Evolutionary conservation across 805 yeast genomes (phyloP).

Genomic region (Nakazawaea sp.): DNA sequence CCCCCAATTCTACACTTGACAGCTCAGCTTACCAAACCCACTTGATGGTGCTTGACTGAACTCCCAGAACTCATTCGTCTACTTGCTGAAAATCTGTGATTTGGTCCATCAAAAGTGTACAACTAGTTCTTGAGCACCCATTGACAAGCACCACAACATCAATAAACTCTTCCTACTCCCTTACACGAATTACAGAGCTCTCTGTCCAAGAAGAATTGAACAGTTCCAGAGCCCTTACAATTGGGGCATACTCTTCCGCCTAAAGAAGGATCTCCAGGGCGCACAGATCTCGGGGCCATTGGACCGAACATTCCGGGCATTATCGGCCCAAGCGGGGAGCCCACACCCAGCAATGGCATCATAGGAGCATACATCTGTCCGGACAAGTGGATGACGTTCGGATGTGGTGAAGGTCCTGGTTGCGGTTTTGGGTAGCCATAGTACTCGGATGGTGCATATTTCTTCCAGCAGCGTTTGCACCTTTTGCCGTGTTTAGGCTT

Average conservation of each 20-base stretch:
- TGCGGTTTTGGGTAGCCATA: too few relatives aligned
- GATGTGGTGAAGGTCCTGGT: constrained; percentile 5
- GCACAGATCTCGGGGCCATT: constrained; percentile 33
- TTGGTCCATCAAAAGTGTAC: too few relatives aligned
- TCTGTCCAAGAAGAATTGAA: constrained; percentile 48
- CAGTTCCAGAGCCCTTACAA: constrained; percentile 61
- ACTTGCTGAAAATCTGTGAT: too few relatives aligned
- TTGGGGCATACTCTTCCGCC: constrained; percentile 73
- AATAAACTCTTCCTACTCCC: constrained; percentile 55
- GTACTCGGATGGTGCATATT: constrained; percentile 33
- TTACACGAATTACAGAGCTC: constrained; percentile 58
- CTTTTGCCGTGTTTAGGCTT: constrained; percentile 51
- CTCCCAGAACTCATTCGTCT: too few relatives aligned
- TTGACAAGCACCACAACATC: too few relatives aligned
- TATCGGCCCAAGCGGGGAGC: not conserved
- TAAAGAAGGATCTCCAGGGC: constrained; percentile 71
- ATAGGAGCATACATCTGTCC: too few relatives aligned
- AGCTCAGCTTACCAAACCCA: too few relatives aligned
- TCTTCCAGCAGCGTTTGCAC: constrained; percentile 67
- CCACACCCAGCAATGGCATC: not conserved
- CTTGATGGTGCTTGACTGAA: too few relatives aligned
- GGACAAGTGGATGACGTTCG: not conserved
- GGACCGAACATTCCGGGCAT: constrained; percentile 1
- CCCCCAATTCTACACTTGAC: too few relatives aligned
- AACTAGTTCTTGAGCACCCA: too few relatives aligned